phyloP scores from a whole-genome alignment of 2,329 filamentous ascomycete species.

The Aquanectria penicillioides region DNA sequence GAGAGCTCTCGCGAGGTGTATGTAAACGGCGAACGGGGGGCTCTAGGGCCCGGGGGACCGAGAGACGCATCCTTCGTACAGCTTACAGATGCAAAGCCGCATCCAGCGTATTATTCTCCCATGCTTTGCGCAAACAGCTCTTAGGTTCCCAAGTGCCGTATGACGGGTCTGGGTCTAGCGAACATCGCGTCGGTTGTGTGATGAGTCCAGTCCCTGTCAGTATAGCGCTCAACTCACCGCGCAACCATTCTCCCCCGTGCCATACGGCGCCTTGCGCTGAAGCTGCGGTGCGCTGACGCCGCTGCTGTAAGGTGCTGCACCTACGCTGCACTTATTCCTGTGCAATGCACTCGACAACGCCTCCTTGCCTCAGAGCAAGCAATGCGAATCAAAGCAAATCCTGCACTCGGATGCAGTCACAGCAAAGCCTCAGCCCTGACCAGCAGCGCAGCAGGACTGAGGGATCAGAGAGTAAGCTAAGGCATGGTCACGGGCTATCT shows the following conservation, averaged over 20 bases:
- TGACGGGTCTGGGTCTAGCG: too few species aligned
- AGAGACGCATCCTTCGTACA: slow-evolving; percentile 10
- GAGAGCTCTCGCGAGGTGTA: slow-evolving; percentile 13
- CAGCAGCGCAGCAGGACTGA: too few species aligned
- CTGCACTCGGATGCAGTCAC: slow-evolving; percentile 21
- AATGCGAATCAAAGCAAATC: slow-evolving; percentile 20
- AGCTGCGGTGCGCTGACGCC: neutral
- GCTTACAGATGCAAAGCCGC: slow-evolving; percentile 7
- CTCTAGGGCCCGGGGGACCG: slow-evolving; percentile 9
- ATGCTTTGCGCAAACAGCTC: neutral
- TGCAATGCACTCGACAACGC: slow-evolving; percentile 21
- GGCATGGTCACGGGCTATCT: too few species aligned
- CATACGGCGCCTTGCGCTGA: slow-evolving; percentile 8
- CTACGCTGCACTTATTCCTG: slow-evolving; percentile 12
- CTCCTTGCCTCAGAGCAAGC: slow-evolving; percentile 19
- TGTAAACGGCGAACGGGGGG: slow-evolving; percentile 14
- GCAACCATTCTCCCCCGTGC: slow-evolving; percentile 12
- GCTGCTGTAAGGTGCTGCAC: slow-evolving; percentile 5
- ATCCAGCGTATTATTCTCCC: neutral
- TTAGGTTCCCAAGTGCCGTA: too few species aligned
- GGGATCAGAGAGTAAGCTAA: too few species aligned
- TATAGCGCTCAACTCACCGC: slow-evolving; percentile 2
- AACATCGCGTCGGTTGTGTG: too few species aligned
- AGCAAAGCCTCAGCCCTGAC: slow-evolving; percentile 13
- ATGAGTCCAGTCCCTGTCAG: too few species aligned